Conservation (phyloP, 2,329 filamentous ascomycete species). For the Tolypocladium ovalisporum region DNA sequence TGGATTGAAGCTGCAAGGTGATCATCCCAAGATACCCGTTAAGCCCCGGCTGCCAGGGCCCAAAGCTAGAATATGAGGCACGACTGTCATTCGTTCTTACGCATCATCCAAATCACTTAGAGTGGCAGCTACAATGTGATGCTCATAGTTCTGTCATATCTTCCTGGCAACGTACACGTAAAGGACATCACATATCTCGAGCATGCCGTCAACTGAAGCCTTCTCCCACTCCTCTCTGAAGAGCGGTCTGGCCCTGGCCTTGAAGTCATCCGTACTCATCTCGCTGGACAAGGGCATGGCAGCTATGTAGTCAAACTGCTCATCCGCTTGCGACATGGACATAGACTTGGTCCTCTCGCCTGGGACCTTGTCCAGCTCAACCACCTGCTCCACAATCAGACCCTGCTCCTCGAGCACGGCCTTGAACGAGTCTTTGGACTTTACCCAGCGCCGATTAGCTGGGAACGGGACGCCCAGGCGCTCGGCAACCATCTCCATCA, state of each 20-base stretch:
- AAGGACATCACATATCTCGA: conserved; percentile 14
- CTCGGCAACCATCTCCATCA: background rate
- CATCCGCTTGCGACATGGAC: background rate
- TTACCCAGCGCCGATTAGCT: background rate
- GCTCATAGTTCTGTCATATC: background rate
- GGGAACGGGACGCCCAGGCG: background rate
- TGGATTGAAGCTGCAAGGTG: conserved; percentile 51
- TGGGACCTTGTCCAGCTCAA: background rate
- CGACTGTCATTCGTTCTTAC: background rate
- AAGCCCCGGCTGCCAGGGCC: conserved; percentile 21
- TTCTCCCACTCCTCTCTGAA: conserved; percentile 20
- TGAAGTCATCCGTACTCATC: conserved; percentile 11
- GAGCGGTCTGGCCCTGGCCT: conserved; percentile 10
- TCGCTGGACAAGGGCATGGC: conserved; percentile 7
- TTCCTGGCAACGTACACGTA: conserved; percentile 18
- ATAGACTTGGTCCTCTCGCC: conserved; percentile 5
- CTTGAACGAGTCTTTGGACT: background rate
- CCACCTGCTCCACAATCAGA: background rate
- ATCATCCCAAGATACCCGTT: conserved; percentile 38
- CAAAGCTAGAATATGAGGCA: conserved; percentile 31
- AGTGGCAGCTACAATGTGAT: background rate
- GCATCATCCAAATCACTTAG: background rate
- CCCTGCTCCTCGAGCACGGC: background rate
- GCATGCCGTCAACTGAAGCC: conserved; percentile 16
- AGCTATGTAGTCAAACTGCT: background rate